Evolutionary conservation across 2,329 filamentous ascomycete species (phyloP).

Genomic region (Parafenestella ontariensis): DNA sequence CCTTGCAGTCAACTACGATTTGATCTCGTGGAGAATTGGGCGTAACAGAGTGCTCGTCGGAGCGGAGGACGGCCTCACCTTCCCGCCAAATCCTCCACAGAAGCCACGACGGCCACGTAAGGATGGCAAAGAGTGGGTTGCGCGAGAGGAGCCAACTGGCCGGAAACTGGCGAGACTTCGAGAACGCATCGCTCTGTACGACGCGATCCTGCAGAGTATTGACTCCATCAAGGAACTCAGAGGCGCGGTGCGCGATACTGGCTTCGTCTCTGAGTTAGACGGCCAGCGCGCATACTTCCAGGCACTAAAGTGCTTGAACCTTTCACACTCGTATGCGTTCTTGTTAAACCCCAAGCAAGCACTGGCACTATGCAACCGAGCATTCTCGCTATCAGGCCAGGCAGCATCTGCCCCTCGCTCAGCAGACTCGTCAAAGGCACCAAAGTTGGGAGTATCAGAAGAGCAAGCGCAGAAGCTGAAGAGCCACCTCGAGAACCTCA

Average conservation of each 20-base stretch:
- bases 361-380: constrained; percentile 81
- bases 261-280: constrained; percentile 78
- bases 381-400: constrained; percentile 66
- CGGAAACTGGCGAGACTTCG: constrained; percentile 80
- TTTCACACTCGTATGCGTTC: constrained; percentile 83
- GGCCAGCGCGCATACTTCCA: constrained; percentile 83
- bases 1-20: constrained; percentile 90
- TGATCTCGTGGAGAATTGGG: constrained; percentile 94
- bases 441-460: constrained; percentile 71
- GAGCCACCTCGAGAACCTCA: constrained; percentile 70
- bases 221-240: constrained; percentile 89
- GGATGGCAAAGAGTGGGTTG: constrained; percentile 54
- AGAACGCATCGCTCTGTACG: constrained; percentile 88
- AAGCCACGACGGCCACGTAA: constrained; percentile 61
- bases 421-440: constrained; percentile 54
- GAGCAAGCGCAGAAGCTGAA: constrained; percentile 66
- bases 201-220: constrained; percentile 87
- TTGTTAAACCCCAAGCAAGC: constrained; percentile 76
- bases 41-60: constrained; percentile 90
- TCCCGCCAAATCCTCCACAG: constrained; percentile 60
- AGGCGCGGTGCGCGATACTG: constrained; percentile 83
- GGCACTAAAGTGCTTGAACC: constrained; percentile 84
- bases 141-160: constrained; percentile 71
- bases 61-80: constrained; percentile 75
- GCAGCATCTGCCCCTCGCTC: constrained; percentile 54